Percentiles rank a stretch among this genome's conserved stretches.
These are phyloP conservation scores for Vigna nakashimae DNA, from an alignment of 306 rosid species.

Conservation along the genomic window DNA sequence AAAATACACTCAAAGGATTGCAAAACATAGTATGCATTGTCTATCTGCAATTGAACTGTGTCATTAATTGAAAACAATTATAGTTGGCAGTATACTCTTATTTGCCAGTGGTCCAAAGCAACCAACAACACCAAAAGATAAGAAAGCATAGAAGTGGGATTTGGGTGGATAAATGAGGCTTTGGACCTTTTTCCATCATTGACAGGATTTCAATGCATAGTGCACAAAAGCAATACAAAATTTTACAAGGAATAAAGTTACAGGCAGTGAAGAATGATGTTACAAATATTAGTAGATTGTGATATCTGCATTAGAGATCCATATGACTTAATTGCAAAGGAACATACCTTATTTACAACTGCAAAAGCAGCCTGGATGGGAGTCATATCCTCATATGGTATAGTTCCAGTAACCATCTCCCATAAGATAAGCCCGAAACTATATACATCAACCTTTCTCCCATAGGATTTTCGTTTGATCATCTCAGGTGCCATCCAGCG, in stretches of 20 bases:
- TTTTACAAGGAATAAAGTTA: background rate
- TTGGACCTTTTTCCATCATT: background rate
- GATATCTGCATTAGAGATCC: slow-evolving; percentile 20
- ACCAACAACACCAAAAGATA: slow-evolving; percentile 10
- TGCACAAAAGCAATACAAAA: slow-evolving; percentile 4
- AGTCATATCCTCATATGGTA: slow-evolving; percentile 92
- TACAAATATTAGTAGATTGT: background rate
- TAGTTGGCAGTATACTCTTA: slow-evolving; percentile 9
- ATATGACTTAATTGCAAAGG: slow-evolving; percentile 29
- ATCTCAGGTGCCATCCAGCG: slow-evolving; percentile 99
- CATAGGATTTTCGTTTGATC: slow-evolving; percentile 85
- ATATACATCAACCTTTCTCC: slow-evolving; percentile 90
- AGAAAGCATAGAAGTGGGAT: background rate
- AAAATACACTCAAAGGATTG: slow-evolving; percentile 6
- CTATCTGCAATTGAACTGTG: slow-evolving; percentile 16
- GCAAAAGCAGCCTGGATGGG: slow-evolving; percentile 99
- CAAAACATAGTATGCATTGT: slow-evolving; percentile 25
- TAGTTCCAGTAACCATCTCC: slow-evolving; percentile 86
- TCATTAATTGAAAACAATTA: background rate
- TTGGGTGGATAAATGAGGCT: background rate
- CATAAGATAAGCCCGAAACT: slow-evolving; percentile 93
- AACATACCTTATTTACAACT: slow-evolving; percentile 85
- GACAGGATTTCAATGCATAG: background rate
- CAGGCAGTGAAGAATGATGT: background rate
- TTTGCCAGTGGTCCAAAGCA: background rate